A percentile compares a stretch with the other conserved stretches of the same genome.
Conservation (phyloP, 371 early-diverging fungal genomes). For the Fennellomyces sp. region DNA sequence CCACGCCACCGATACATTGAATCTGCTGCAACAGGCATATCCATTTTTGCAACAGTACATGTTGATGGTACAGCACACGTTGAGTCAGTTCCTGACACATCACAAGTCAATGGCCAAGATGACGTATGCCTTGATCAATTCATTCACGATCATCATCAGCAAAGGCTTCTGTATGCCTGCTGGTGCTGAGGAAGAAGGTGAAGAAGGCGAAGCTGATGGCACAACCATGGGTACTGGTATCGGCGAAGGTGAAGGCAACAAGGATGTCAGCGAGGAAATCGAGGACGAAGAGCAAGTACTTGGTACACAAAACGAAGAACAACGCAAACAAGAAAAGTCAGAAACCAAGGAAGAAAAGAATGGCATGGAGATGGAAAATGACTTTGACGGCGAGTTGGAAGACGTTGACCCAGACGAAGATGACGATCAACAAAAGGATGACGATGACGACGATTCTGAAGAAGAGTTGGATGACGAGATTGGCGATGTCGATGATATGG, state of each 20-base stretch:
- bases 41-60: conserved; percentile 75
- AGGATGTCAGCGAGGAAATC: conserved; percentile 96
- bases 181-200: conserved; percentile 64
- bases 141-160: conserved; percentile 74
- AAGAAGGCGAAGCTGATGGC: conserved; percentile 66
- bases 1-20: conserved; percentile 17
- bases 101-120: conserved; percentile 74
- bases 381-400: conserved; percentile 93
- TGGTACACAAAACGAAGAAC: conserved; percentile 81
- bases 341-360: conserved; percentile 85
- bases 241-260: conserved; percentile 93
- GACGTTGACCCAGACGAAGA: conserved; percentile 82
- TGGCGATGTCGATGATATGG: conserved; percentile 87
- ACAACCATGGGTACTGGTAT: conserved; percentile 87
- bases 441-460: conserved; percentile 58
- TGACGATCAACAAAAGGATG: conserved; percentile 50
- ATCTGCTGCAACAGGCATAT: conserved; percentile 49
- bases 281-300: conserved; percentile 96
- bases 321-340: conserved; percentile 54
- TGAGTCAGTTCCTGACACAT: conserved; percentile 63
- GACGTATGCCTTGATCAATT: conserved; percentile 69
- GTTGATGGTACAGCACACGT: conserved; percentile 60
- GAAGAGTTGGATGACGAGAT: conserved; percentile 88
- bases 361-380: conserved; percentile 96
- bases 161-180: conserved; percentile 87